Evolutionary conservation across 176 grass and related monocot genomes (phyloP).

Genomic region (Zizania latifolia): DNA sequence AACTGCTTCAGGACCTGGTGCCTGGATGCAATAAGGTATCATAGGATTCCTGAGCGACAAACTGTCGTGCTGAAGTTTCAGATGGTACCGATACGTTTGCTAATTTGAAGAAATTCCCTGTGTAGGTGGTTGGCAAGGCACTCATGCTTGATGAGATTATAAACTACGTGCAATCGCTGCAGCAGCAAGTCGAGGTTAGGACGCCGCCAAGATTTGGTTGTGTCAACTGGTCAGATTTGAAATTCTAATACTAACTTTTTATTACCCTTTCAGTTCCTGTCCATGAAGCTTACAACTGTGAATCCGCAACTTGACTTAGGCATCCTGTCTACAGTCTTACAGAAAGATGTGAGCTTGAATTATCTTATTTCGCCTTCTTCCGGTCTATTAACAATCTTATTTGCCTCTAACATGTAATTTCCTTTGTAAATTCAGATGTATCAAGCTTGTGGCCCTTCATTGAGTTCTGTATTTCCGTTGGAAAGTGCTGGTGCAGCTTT

Average conservation of each 20-base stretch:
- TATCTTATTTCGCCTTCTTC: background rate
- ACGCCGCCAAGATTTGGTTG: background rate
- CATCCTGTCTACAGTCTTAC: slow-evolving; percentile 54
- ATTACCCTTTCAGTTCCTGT: slow-evolving; percentile 67
- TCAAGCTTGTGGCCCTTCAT: slow-evolving; percentile 38
- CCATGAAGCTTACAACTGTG: slow-evolving; percentile 91
- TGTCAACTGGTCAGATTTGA: background rate
- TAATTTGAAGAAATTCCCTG: slow-evolving; percentile 10
- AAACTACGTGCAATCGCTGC: slow-evolving; percentile 85
- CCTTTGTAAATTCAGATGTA: slow-evolving; percentile 55
- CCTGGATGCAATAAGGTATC: slow-evolving; percentile 87
- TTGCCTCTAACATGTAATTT: background rate
- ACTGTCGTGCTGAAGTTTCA: background rate
- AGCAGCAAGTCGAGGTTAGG: slow-evolving; percentile 85
- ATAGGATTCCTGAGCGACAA: background rate
- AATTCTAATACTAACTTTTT: slow-evolving; percentile 12
- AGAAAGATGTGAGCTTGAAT: slow-evolving; percentile 76
- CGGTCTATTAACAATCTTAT: background rate
- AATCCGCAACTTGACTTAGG: slow-evolving; percentile 74
- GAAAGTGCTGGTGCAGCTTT: slow-evolving; percentile 56
- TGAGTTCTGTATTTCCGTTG: slow-evolving; percentile 50
- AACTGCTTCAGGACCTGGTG: slow-evolving; percentile 81
- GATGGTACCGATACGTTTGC: background rate
- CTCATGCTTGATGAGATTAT: slow-evolving; percentile 95
- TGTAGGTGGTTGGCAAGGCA: slow-evolving; percentile 72